These are phyloP conservation scores for Arachnopeziza araneosa DNA, from an alignment of 2,329 filamentous ascomycete genomes.

Conservation along the genomic window DNA sequence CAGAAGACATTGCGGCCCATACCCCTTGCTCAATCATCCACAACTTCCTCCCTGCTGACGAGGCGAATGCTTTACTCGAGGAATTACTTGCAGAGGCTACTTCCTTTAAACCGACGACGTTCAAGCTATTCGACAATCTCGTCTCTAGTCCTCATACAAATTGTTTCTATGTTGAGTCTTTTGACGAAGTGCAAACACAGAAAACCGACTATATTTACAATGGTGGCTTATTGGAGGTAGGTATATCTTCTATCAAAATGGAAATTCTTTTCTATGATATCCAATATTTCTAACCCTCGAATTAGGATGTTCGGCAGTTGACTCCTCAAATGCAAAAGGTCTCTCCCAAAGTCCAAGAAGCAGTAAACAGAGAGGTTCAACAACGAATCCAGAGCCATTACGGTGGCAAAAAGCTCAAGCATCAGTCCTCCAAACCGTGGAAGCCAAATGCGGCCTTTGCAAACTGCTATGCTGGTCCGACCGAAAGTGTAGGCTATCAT, in stretches of 20 bases:
- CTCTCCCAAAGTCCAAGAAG: constrained; percentile 62
- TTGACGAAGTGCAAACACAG: constrained; percentile 63
- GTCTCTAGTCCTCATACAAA: constrained; percentile 82
- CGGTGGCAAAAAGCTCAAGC: constrained; percentile 64
- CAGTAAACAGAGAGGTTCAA: constrained; percentile 74
- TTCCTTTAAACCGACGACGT: constrained; percentile 65
- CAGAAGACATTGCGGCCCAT: constrained; percentile 71
- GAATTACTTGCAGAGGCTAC: constrained; percentile 72
- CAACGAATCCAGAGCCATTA: constrained; percentile 64
- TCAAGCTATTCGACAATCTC: constrained; percentile 83
- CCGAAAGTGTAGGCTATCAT: constrained; percentile 86
- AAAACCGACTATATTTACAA: constrained; percentile 83
- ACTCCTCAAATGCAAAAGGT: constrained; percentile 69
- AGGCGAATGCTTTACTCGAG: constrained; percentile 67
- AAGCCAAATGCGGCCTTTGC: constrained; percentile 86
- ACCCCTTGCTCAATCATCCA: constrained; percentile 91
- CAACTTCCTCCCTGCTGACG: constrained; percentile 70
- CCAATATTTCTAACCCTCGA: background rate
- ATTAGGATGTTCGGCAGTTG: constrained; percentile 66
- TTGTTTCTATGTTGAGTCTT: constrained; percentile 74
- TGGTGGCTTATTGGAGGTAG: constrained; percentile 62
- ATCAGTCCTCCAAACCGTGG: constrained; percentile 72
- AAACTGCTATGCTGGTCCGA: constrained; percentile 82
- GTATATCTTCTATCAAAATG: constrained; percentile 7
- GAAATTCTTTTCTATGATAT: constrained; percentile 3